Percentiles rank a stretch among this genome's conserved stretches.
Conservation (phyloP, 208 protist genomes). For the Phytomonas sp. region DNA sequence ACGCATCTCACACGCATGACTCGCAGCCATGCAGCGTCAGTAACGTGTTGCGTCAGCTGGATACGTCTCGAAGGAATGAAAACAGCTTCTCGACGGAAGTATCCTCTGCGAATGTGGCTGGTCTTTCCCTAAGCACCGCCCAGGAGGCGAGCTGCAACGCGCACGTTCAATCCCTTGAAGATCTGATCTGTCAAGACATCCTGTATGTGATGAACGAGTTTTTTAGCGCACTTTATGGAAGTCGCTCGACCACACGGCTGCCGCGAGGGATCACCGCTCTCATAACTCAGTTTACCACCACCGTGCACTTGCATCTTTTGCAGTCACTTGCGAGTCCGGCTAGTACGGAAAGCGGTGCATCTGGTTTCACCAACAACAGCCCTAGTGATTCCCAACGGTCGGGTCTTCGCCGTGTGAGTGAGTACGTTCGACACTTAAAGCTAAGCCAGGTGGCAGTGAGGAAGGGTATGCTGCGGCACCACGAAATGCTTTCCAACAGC, state of each 20-base stretch:
- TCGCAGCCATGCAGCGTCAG: neutral
- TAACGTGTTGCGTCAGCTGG: neutral
- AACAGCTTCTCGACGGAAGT: neutral
- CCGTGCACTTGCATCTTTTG: slow-evolving; percentile 76
- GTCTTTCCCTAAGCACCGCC: neutral
- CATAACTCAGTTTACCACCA: slow-evolving; percentile 67
- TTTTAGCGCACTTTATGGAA: slow-evolving; percentile 65
- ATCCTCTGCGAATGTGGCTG: neutral
- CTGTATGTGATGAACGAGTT: slow-evolving; percentile 74
- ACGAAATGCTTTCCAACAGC: slow-evolving; percentile 17
- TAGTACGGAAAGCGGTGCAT: neutral
- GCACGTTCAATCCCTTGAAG: slow-evolving; percentile 28
- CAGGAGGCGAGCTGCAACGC: neutral
- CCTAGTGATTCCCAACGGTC: neutral
- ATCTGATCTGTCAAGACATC: slow-evolving; percentile 81
- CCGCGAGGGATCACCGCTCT: slow-evolving; percentile 71
- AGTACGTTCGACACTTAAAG: slow-evolving; percentile 32
- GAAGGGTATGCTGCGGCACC: slow-evolving; percentile 10
- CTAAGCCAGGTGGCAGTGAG: slow-evolving; percentile 30
- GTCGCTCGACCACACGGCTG: slow-evolving; percentile 50
- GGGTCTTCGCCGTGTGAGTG: slow-evolving; percentile 1
- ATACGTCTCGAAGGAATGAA: neutral
- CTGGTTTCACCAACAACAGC: slow-evolving; percentile 7
- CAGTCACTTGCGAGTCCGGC: slow-evolving; percentile 9
- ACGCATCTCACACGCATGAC: neutral